A percentile compares a stretch with the other conserved stretches of the same genome.
phyloP scores from a whole-genome alignment of 768 basidiomycete species.

The Suillus lakei region DNA sequence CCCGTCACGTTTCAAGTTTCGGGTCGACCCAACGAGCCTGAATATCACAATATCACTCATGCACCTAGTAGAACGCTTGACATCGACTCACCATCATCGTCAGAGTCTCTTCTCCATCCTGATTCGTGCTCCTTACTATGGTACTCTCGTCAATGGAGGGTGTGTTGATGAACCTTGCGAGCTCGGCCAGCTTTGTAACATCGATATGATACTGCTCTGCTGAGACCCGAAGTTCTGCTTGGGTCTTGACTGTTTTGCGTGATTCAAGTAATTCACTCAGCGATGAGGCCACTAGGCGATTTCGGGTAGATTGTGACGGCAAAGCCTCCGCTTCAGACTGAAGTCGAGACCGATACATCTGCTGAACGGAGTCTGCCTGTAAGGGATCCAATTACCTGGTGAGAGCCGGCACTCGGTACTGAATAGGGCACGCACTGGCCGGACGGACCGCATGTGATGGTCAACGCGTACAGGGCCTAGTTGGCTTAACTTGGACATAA shows the following conservation, averaged over 20 bases:
- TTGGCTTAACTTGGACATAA: constrained; percentile 63
- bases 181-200: constrained; percentile 48
- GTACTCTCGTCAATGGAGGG: constrained; percentile 61
- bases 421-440: constrained; percentile 43
- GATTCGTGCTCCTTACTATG: constrained; percentile 46
- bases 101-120: constrained; percentile 59
- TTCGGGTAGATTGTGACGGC: constrained; percentile 44
- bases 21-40: constrained; percentile 37
- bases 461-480: constrained; percentile 76
- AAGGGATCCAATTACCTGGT: neutral
- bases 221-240: constrained; percentile 51
- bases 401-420: too few relatives aligned
- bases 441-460: constrained; percentile 58
- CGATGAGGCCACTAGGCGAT: constrained; percentile 57
- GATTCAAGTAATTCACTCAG: constrained; percentile 66
- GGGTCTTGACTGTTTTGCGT: constrained; percentile 52
- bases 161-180: constrained; percentile 63
- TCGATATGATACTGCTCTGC: constrained; percentile 63
- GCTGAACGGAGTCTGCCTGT: constrained; percentile 37
- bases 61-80: neutral
- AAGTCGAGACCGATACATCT: constrained; percentile 57
- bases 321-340: constrained; percentile 61
- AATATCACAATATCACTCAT: neutral
- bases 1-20: neutral
- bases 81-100: constrained; percentile 51